Evolutionary conservation across 2,329 filamentous ascomycete genomes (phyloP).

Genomic region (Hymenoscyphus fraxineus): DNA sequence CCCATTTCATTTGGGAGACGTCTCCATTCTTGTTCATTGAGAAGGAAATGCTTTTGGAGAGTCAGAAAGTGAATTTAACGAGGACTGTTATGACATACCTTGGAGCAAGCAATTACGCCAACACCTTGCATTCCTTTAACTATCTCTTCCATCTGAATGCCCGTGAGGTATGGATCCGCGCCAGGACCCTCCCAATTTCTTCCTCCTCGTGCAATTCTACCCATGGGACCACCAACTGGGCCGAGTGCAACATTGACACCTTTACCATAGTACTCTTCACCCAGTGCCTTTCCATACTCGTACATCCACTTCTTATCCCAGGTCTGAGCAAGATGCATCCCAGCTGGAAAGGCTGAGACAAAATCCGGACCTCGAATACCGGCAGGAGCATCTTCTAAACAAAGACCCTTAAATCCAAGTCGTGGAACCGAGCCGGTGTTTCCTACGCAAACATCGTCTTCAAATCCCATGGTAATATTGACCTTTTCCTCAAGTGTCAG

Average conservation of each 20-base stretch:
- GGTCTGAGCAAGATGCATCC: conserved; percentile 3
- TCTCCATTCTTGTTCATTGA: conserved; percentile 57
- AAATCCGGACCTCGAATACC: conserved; percentile 45
- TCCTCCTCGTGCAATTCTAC: conserved; percentile 8
- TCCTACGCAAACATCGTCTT: conserved; percentile 4
- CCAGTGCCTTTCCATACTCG: conserved; percentile 10
- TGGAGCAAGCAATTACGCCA: conserved; percentile 15
- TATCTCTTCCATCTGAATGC: conserved; percentile 5
- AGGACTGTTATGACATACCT: neutral
- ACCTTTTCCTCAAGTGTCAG: conserved; percentile 41
- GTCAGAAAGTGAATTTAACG: conserved; percentile 13
- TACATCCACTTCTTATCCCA: conserved; percentile 8
- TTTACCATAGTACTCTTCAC: conserved; percentile 9
- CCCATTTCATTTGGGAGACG: conserved; percentile 30
- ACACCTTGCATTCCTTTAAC: conserved; percentile 10
- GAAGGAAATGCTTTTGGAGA: conserved; percentile 49
- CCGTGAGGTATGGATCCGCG: conserved; percentile 11
- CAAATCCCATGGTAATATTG: conserved; percentile 29
- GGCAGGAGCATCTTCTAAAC: conserved; percentile 14
- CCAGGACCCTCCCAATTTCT: conserved; percentile 1
- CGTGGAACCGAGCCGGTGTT: conserved; percentile 15
- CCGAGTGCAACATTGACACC: conserved; percentile 11
- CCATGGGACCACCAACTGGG: conserved; percentile 8
- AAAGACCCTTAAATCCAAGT: conserved; percentile 27
- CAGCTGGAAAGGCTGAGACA: conserved; percentile 61